Percentiles rank a stretch among this genome's conserved stretches.
Evolutionary conservation across 2,329 filamentous ascomycete genomes (phyloP).

Genomic region (Claviceps sorghi): DNA sequence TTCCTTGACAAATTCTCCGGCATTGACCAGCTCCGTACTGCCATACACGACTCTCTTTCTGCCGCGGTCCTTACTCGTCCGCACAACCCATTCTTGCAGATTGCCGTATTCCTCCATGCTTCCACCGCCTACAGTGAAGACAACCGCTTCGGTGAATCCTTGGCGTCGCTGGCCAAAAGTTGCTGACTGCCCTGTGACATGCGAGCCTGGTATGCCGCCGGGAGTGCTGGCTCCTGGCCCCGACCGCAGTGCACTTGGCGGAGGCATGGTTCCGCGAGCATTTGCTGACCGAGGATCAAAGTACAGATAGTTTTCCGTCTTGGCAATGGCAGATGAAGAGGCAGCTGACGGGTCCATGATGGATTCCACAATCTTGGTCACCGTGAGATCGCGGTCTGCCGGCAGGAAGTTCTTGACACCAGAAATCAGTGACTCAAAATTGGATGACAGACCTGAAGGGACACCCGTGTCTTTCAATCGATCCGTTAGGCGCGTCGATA

Average conservation of each 20-base stretch:
- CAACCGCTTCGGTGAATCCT: conserved; percentile 77
- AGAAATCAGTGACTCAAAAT: conserved; percentile 87
- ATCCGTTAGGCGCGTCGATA: conserved; percentile 84
- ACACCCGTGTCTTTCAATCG: conserved; percentile 83
- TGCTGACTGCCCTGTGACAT: conserved; percentile 51
- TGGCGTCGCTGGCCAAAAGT: conserved; percentile 85
- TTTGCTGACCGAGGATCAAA: conserved; percentile 92
- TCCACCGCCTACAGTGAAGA: conserved; percentile 90
- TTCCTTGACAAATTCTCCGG: conserved; percentile 48
- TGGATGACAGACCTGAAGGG: conserved; percentile 51
- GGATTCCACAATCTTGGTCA: conserved; percentile 96
- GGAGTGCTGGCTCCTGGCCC: conserved; percentile 27
- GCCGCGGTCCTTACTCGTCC: conserved; percentile 52
- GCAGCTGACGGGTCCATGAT: conserved; percentile 93
- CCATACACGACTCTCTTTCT: conserved; percentile 84
- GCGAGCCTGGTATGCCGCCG: conserved; percentile 35
- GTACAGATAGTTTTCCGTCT: conserved; percentile 93
- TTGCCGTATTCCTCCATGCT: conserved; percentile 99
- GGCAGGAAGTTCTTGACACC: conserved; percentile 98
- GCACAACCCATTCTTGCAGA: conserved; percentile 83
- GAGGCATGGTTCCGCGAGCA: conserved; percentile 80
- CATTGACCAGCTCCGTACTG: conserved; percentile 69
- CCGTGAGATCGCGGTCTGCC: conserved; percentile 82
- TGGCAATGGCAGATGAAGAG: conserved; percentile 80
- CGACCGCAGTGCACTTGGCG: conserved; percentile 47